phyloP scores from a whole-genome alignment of 176 grass and related monocot species.

The Melocanna baccifera region DNA sequence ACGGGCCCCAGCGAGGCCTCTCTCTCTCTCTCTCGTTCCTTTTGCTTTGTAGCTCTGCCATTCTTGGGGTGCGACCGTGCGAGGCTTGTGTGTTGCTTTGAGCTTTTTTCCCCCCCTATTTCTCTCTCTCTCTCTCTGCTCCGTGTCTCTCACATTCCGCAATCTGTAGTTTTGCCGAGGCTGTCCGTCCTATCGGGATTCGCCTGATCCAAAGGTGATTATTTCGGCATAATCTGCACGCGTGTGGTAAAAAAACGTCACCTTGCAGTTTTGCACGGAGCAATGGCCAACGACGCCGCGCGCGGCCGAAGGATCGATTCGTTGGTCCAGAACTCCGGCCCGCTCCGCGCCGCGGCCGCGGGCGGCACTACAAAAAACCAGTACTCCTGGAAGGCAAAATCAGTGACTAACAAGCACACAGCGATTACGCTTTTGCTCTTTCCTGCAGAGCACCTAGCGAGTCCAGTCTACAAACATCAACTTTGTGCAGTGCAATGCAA shows the following conservation, averaged over 20 bases:
- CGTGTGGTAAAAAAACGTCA: slow-evolving; percentile 32
- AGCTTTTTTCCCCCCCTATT: background rate
- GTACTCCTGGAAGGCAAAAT: too few relatives aligned
- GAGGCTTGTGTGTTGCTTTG: slow-evolving; percentile 33
- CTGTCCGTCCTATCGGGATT: slow-evolving; percentile 38
- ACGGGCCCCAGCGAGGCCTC: slow-evolving; percentile 46
- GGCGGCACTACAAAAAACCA: too few relatives aligned
- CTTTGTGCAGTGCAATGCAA: background rate
- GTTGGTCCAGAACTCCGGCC: background rate
- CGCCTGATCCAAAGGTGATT: slow-evolving; percentile 57
- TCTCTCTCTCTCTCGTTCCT: slow-evolving; percentile 33
- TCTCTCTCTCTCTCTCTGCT: background rate
- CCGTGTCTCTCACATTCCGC: background rate
- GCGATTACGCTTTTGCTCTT: background rate
- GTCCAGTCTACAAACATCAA: background rate
- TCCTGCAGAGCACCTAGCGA: background rate
- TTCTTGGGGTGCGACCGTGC: slow-evolving; percentile 30
- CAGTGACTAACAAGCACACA: too few relatives aligned
- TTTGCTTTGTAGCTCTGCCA: slow-evolving; percentile 47
- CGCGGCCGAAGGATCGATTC: background rate
- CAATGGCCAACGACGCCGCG: slow-evolving; percentile 5
- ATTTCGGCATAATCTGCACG: slow-evolving; percentile 46
- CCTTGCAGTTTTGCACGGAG: slow-evolving; percentile 18
- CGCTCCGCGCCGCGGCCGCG: background rate
- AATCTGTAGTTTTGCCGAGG: background rate